Evolutionary conservation across 768 basidiomycete species (phyloP).

Genomic region (Fomitopsis pulvina): DNA sequence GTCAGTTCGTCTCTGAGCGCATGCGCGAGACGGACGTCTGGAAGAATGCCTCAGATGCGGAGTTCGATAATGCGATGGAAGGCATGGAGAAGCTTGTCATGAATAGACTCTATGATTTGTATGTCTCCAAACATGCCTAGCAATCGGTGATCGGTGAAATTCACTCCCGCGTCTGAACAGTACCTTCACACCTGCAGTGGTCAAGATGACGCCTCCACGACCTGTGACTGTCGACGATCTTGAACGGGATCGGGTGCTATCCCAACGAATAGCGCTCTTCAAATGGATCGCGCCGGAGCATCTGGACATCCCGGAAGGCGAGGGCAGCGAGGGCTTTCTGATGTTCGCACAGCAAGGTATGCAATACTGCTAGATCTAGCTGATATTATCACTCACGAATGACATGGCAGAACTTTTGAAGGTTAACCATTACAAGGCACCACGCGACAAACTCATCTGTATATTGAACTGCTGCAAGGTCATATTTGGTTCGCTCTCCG

Average conservation of each 20-base stretch:
- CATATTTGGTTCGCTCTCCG: conserved; percentile 75
- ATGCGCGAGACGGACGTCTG: conserved; percentile 86
- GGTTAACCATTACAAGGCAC: conserved; percentile 98
- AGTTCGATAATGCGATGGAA: conserved; percentile 96
- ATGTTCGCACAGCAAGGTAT: conserved; percentile 85
- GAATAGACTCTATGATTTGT: conserved; percentile 97
- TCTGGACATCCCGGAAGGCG: conserved; percentile 80
- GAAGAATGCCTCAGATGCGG: conserved; percentile 67
- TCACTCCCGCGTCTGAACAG: conserved; percentile 32
- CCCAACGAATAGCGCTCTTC: conserved; percentile 87
- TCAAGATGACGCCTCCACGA: conserved; percentile 54
- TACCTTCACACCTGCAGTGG: conserved; percentile 87
- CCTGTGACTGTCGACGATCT: conserved; percentile 91
- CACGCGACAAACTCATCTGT: conserved; percentile 96
- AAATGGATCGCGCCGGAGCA: conserved; percentile 86
- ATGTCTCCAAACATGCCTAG: conserved; percentile 25
- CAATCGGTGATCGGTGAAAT: neutral
- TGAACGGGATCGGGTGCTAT: conserved; percentile 88
- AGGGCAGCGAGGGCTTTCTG: conserved; percentile 73
- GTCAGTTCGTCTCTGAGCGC: conserved; percentile 79
- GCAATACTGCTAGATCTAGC: conserved; percentile 3
- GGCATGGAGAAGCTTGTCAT: conserved; percentile 99
- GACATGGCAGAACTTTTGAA: conserved; percentile 71
- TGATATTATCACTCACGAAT: neutral
- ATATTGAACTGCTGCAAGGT: conserved; percentile 98